Conservation (phyloP, 257 asterid species). For the Coffea canephora region DNA sequence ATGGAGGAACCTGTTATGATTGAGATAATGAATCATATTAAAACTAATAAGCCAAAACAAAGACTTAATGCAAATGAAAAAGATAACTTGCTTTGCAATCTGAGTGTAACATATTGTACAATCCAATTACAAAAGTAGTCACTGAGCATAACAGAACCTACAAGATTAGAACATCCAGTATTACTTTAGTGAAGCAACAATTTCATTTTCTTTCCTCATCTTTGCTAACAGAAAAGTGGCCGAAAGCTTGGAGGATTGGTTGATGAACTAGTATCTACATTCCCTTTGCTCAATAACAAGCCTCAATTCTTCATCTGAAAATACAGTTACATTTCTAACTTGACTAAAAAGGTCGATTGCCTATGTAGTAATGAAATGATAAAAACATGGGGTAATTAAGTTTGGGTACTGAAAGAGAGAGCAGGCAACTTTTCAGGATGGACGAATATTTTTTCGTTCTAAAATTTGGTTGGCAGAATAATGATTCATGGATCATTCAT, state of each 20-base stretch:
- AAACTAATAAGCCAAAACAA: background rate
- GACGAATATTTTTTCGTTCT: background rate
- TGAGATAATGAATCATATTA: slow-evolving; percentile 12
- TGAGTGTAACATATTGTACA: background rate
- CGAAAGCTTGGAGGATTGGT: background rate
- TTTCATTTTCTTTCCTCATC: background rate
- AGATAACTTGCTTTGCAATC: background rate
- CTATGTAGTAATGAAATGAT: background rate
- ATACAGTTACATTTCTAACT: background rate
- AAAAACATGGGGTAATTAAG: background rate
- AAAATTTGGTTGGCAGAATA: background rate
- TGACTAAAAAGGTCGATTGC: background rate
- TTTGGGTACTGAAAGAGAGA: too few relatives aligned
- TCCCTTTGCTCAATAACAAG: background rate
- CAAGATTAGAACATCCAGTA: background rate
- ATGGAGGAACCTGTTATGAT: slow-evolving; percentile 69
- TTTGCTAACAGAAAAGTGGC: background rate
- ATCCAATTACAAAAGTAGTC: background rate
- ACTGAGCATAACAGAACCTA: background rate
- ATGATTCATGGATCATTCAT: background rate
- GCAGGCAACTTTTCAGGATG: background rate
- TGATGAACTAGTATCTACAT: background rate
- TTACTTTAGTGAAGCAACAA: background rate
- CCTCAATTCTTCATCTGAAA: background rate
- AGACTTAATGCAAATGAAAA: background rate